phyloP scores from a whole-genome alignment of 179 eudicot genomes.

The Beta corolliflora region DNA sequence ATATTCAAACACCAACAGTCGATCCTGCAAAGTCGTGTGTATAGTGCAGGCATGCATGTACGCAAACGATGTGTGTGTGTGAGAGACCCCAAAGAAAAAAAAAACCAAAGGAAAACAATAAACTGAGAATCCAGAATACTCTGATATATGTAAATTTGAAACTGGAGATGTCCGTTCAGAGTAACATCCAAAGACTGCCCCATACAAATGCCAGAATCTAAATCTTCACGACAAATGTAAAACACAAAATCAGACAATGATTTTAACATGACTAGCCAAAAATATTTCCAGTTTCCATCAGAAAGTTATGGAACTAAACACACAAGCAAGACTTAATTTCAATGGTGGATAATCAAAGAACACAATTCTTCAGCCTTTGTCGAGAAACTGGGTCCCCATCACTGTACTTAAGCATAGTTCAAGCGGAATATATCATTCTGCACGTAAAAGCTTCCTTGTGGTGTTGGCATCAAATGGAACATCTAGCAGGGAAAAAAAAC shows the following conservation, averaged over 20 bases:
- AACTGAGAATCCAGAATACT: neutral
- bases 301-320: constrained; percentile 22
- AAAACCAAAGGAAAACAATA: neutral
- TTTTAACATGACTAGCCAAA: constrained; percentile 22
- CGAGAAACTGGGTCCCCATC: constrained; percentile 12
- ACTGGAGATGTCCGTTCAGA: neutral
- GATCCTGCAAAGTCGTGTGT: neutral
- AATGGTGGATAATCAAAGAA: constrained; percentile 14
- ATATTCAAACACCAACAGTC: neutral
- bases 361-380: constrained; percentile 16
- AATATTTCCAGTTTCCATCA: constrained; percentile 22
- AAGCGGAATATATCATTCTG: constrained; percentile 65
- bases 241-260: constrained; percentile 22
- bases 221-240: neutral
- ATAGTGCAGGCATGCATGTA: too few species aligned
- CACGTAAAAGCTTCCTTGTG: constrained; percentile 66
- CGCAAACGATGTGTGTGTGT: neutral
- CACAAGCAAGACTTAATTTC: constrained; percentile 1
- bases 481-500: constrained; percentile 33
- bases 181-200: constrained; percentile 15
- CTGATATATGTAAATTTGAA: constrained; percentile 8
- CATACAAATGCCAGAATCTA: constrained; percentile 25
- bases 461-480: constrained; percentile 70
- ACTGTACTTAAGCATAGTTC: constrained; percentile 49
- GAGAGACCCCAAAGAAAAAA: neutral